Evolutionary conservation across 495 filamentous ascomycete species (phyloP).

Genomic region (Cercophora scortea): DNA sequence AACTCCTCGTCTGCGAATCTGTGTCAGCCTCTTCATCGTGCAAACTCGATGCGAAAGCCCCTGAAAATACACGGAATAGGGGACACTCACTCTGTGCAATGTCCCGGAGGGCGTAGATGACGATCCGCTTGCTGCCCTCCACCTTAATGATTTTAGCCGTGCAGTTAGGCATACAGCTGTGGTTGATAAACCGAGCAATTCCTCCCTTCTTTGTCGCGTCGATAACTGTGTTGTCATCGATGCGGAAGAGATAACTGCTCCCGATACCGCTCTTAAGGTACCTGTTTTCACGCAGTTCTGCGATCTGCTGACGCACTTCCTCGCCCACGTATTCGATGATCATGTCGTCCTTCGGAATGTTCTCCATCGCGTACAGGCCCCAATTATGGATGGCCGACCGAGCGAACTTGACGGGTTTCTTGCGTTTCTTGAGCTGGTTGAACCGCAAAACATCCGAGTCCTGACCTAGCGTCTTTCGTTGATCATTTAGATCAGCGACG

Average conservation of each 20-base stretch:
- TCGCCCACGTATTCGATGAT: constrained; percentile 99
- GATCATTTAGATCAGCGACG: constrained; percentile 88
- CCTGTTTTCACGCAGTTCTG: constrained; percentile 82
- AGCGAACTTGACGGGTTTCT: constrained; percentile 98
- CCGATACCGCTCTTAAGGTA: constrained; percentile 97
- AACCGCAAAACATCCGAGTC: constrained; percentile 88
- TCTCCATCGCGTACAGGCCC: constrained; percentile 96
- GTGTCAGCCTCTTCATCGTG: constrained; percentile 35
- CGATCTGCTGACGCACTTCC: constrained; percentile 91
- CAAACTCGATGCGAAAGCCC: background rate
- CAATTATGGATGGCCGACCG: constrained; percentile 98
- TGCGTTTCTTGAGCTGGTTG: constrained; percentile 98
- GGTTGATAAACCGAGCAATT: constrained; percentile 98
- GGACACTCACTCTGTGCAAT: constrained; percentile 78
- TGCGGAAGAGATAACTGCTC: constrained; percentile 94
- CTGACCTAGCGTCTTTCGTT: constrained; percentile 78
- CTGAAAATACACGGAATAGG: background rate
- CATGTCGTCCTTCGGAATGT: constrained; percentile 96
- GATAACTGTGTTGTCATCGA: constrained; percentile 95
- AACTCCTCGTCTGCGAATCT: constrained; percentile 78
- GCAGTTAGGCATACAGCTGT: constrained; percentile 96
- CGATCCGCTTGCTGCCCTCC: constrained; percentile 97
- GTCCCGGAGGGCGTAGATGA: constrained; percentile 94
- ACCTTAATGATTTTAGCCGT: constrained; percentile 99
- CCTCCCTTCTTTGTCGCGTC: constrained; percentile 98